Evolutionary conservation across 768 basidiomycete species (phyloP), one percentile per base, ranked within the genome.

Genomic region (Suillus sp.): DNA sequence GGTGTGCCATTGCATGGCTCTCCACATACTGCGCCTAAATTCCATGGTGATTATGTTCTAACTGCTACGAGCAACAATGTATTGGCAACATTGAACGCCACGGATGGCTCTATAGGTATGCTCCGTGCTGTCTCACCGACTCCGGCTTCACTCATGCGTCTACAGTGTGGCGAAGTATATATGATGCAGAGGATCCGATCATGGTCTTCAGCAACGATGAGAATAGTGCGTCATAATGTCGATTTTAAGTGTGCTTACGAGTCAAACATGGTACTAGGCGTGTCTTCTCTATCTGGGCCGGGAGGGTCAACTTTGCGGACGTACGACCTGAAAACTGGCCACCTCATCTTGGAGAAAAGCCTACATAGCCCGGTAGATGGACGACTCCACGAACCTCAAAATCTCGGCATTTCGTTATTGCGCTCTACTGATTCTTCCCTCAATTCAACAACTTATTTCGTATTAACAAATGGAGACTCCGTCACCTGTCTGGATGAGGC

Each of bases 121-220:
- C 32, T 43, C 25, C 14, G 42, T 54, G 14, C 9, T 56, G 58
- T 62, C 53, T n/a, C 54, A 25, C 43, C 65, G 62, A 43, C 58
- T 60, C 34, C 60, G 27, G 65, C 55, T 58, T 51, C 67, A 48
- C 1, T 32, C 18, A 38, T 37, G 59, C 61, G 59, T 64, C 45
- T 32, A 30, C 57, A 93, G 93, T 80, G 22, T 97, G 95, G 95
- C 83, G 95, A 74, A 84, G 91, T 74, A 75, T 90, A 61, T 89
- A 88, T 67, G 88, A 90, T n/a, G 70, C 81, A 2, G 80, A 83
- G 34, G 95, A 97, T 68, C 78, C 80, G 45, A 84, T 96, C 62
- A 73, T 85, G 27, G 84, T 80, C 20, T 93, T 89, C 72, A 84
- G 85, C 69, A 80, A 79, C 43, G 76, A 85, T 62, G 79, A 79